Conservation (phyloP, 768 basidiomycete genomes). For the Mycena belliarum region DNA sequence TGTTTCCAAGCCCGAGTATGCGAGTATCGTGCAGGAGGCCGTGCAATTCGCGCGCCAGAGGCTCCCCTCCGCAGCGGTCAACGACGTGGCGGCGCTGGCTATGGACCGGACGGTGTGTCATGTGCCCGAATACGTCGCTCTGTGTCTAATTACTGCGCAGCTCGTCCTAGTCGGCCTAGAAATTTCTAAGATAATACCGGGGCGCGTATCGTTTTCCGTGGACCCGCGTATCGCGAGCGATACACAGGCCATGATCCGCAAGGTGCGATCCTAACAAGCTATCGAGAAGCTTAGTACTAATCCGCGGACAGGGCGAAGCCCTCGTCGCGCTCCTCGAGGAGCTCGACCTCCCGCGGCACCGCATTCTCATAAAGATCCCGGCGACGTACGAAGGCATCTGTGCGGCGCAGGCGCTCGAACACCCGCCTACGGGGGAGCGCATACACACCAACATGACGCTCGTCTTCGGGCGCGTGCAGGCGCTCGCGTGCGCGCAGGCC, state of each 20-base stretch:
- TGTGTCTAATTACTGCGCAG: constrained; percentile 17
- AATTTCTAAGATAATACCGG: constrained; percentile 35
- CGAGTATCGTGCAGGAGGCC: constrained; percentile 32
- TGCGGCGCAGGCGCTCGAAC: constrained; percentile 33
- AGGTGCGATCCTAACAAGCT: constrained; percentile 15
- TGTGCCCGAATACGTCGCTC: not conserved
- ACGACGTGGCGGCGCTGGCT: constrained; percentile 28
- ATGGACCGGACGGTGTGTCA: constrained; percentile 33
- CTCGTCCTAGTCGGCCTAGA: constrained; percentile 34
- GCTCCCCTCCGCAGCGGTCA: constrained; percentile 15
- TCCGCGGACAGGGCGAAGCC: constrained; percentile 22
- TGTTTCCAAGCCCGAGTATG: constrained; percentile 35
- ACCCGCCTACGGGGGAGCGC: constrained; percentile 13
- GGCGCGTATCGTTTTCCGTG: constrained; percentile 36
- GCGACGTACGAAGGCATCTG: constrained; percentile 36
- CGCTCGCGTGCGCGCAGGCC: constrained; percentile 38
- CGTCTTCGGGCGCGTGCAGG: constrained; percentile 36
- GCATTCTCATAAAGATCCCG: constrained; percentile 38
- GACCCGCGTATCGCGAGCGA: constrained; percentile 36
- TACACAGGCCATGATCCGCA: constrained; percentile 28
- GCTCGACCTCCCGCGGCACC: constrained; percentile 28
- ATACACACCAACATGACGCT: constrained; percentile 41
- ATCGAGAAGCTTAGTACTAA: not conserved
- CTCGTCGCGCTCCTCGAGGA: constrained; percentile 33
- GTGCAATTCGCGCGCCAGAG: constrained; percentile 25